Base-by-base conservation (phyloP, 2,329 filamentous ascomycete species). In the Dactylellina parvicollis region DNA sequence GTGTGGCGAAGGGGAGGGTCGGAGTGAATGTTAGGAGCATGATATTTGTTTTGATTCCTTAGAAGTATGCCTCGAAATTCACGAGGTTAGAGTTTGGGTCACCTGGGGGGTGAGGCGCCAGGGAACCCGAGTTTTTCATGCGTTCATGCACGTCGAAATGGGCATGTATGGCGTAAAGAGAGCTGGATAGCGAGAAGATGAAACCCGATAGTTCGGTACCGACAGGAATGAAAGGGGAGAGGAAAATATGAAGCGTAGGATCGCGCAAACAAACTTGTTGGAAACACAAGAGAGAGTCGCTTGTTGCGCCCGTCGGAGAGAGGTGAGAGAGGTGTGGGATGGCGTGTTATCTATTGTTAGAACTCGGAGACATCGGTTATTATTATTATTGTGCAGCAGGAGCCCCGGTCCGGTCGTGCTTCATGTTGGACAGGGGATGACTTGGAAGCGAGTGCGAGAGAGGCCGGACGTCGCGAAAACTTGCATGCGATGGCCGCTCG, bases 11-110 rank as follows among this genome's bases (percentile, higher is more conserved):
- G 24, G 62, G 47, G 3, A 65, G 34, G 18, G 52, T 34, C 20
- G 38, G 66, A 24, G 55, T 46, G 56, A 72, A 72, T 38, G 67
- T 59, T 32, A 72, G 67, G 52, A 72, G 56, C 67, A 72, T 72
- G 56, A 18, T 61, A 44, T 44, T 22, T 20, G 40, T 18, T 44
- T 44, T 44, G 40, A 18, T 44, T 22, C 9, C 5, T 44, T 44
- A 10, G 9, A 44, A 10, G 40, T 40, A 5, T 38, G 30, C 16
- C 4, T 28, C 24, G n/a, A 49, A 30, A 8, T 3, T 38, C 10
- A 38, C 34, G 34, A 38, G 34, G 10, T 30, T 32, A 16, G 46
- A 8, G 20, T n/a, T 9, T 14, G 22, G 47, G 22, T 50, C 26
- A n/a, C 47, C 47, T 50, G 28, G 8, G 34, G 3, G 12, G 16